Evolutionary conservation across 768 basidiomycete genomes (phyloP).

Genomic region (Russula brevipes): DNA sequence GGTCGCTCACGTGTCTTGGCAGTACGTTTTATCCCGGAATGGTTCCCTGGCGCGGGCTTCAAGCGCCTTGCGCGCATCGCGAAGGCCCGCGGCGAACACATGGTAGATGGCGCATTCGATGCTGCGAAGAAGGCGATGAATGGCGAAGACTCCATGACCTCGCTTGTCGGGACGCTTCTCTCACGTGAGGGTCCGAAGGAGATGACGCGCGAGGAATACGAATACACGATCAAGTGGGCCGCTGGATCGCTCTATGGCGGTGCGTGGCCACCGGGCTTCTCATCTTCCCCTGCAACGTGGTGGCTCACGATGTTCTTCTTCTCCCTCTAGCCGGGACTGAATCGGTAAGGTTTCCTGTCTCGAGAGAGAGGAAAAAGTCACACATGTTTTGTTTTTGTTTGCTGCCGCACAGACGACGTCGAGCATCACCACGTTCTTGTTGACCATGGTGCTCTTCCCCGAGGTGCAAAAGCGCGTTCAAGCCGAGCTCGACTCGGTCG

Average conservation of each 20-base stretch:
- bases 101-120: slow-evolving; percentile 21
- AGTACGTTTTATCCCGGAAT: slow-evolving; percentile 24
- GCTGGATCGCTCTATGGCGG: slow-evolving; percentile 25
- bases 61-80: slow-evolving; percentile 23
- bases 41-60: slow-evolving; percentile 26
- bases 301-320: neutral
- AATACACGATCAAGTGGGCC: slow-evolving; percentile 25
- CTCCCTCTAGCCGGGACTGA: slow-evolving; percentile 14
- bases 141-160: slow-evolving; percentile 19
- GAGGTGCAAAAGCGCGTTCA: slow-evolving; percentile 21
- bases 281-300: neutral
- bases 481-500: slow-evolving; percentile 20
- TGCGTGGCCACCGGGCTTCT: neutral
- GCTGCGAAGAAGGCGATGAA: slow-evolving; percentile 21
- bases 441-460: slow-evolving; percentile 23
- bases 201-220: slow-evolving; percentile 24
- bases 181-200: slow-evolving; percentile 17
- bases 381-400: neutral
- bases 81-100: slow-evolving; percentile 21
- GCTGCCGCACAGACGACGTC: slow-evolving; percentile 15
- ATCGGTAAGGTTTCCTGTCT: slow-evolving; percentile 8
- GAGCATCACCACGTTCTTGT: slow-evolving; percentile 21
- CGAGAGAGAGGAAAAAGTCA: neutral
- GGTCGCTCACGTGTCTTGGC: slow-evolving; percentile 6
- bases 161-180: slow-evolving; percentile 22